Percentiles rank a stretch among this genome's conserved stretches.
Conservation (phyloP, 192 early-diverging fungal genomes). For the Dimargaris xerosporica region DNA sequence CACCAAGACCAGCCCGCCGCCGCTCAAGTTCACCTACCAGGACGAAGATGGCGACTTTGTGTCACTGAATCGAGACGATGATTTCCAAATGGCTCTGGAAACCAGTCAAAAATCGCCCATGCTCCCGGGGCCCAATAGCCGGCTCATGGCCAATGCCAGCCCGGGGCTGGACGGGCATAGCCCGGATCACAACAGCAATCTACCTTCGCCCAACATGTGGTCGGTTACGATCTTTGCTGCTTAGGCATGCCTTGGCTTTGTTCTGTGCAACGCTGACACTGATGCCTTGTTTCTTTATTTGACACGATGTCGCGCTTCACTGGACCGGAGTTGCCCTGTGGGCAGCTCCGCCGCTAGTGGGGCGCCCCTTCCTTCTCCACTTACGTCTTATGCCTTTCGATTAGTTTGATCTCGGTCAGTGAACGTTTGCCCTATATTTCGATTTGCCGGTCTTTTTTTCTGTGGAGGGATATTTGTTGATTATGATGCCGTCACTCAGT, state of each 20-base stretch:
- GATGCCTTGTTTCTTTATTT: too few relatives aligned
- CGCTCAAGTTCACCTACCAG: constrained; percentile 63
- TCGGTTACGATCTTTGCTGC: constrained; percentile 1
- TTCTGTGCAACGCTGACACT: too few relatives aligned
- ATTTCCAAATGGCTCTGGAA: constrained; percentile 88
- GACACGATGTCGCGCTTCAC: too few relatives aligned
- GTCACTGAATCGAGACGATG: constrained; percentile 73
- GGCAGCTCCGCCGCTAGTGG: too few relatives aligned
- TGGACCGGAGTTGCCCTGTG: too few relatives aligned
- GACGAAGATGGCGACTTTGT: constrained; percentile 91
- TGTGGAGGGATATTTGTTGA: too few relatives aligned
- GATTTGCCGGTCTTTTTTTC: too few relatives aligned
- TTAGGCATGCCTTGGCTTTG: not conserved
- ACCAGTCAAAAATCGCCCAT: constrained; percentile 7
- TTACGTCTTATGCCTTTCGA: too few relatives aligned
- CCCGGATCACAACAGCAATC: not conserved
- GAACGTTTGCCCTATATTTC: too few relatives aligned
- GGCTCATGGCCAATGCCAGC: constrained; percentile 10
- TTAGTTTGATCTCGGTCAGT: too few relatives aligned
- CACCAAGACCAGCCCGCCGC: constrained; percentile 12
- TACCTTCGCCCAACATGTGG: not conserved
- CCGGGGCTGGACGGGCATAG: not conserved
- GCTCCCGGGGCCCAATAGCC: not conserved
- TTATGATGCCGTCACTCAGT: too few relatives aligned
- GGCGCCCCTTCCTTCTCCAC: too few relatives aligned